Percentiles rank a stretch among this genome's conserved stretches.
phyloP scores from a whole-genome alignment of 2,329 filamentous ascomycete genomes.

The Sporothrix luriei region DNA sequence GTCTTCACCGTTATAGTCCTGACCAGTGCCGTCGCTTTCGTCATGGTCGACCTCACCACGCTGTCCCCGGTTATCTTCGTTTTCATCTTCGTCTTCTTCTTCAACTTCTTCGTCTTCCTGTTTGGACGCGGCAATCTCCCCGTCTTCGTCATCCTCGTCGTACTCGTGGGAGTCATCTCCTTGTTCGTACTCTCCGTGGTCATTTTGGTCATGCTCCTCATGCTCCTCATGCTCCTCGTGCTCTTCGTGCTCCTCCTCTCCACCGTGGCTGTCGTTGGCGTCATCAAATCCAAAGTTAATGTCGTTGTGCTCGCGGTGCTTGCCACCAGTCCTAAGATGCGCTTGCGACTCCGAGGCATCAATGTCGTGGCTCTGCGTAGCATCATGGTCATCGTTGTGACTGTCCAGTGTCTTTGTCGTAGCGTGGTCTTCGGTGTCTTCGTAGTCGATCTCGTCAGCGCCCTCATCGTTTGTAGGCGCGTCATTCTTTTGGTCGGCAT shows the following conservation, averaged over 20 bases:
- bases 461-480: constrained; percentile 35
- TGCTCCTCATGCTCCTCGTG: constrained; percentile 29
- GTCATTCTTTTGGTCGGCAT: constrained; percentile 28
- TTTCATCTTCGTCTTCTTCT: constrained; percentile 29
- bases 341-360: not conserved
- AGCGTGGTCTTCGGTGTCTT: constrained; percentile 39
- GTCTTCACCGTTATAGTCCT: constrained; percentile 30
- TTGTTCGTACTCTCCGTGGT: constrained; percentile 25
- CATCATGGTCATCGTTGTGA: constrained; percentile 26
- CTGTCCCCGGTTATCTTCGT: constrained; percentile 13
- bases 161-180: constrained; percentile 24
- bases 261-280: constrained; percentile 19
- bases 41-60: constrained; percentile 7
- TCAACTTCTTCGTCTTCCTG: constrained; percentile 24
- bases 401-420: constrained; percentile 24
- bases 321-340: not conserved
- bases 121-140: constrained; percentile 13
- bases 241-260: constrained; percentile 27
- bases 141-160: constrained; percentile 2
- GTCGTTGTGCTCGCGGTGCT: constrained; percentile 8
- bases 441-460: constrained; percentile 46
- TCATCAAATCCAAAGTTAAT: constrained; percentile 33
- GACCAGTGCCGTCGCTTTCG: constrained; percentile 23
- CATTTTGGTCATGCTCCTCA: constrained; percentile 21
- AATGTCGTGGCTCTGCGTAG: not conserved